phyloP scores from a whole-genome alignment of 371 early-diverging fungal species.

The Thermomucor indicae-seudaticae region DNA sequence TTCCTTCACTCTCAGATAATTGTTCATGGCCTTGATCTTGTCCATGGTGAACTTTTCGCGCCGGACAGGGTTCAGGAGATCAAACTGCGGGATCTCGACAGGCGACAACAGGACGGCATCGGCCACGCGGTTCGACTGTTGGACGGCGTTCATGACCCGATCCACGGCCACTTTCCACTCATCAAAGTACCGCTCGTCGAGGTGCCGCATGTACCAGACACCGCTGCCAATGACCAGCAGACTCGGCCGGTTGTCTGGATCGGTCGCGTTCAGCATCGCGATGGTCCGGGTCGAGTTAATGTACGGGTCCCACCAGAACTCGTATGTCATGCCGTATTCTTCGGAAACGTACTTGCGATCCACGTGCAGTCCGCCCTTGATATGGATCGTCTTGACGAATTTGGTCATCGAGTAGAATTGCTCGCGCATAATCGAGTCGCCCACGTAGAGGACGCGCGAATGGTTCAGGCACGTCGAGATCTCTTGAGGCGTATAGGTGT shows the following conservation, averaged over 20 bases:
- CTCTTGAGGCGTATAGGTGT: conserved; percentile 42
- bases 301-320: conserved; percentile 69
- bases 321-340: conserved; percentile 27
- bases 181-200: conserved; percentile 32
- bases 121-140: conserved; percentile 17
- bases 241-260: conserved; percentile 27
- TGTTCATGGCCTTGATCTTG: conserved; percentile 54
- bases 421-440: conserved; percentile 66
- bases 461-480: conserved; percentile 42
- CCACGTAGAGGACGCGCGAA: conserved; percentile 55
- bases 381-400: conserved; percentile 28
- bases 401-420: conserved; percentile 52
- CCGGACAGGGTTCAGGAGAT: conserved; percentile 36
- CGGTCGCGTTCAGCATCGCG: conserved; percentile 10
- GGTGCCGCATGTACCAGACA: conserved; percentile 52
- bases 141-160: conserved; percentile 23
- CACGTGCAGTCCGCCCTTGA: conserved; percentile 25
- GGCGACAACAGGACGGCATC: conserved; percentile 35
- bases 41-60: conserved; percentile 33
- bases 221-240: conserved; percentile 57
- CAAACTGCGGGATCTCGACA: conserved; percentile 32
- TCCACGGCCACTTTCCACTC: conserved; percentile 50
- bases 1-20: conserved; percentile 33
- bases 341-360: conserved; percentile 23
- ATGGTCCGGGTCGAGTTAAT: conserved; percentile 45